Evolutionary conservation across 2,329 filamentous ascomycete species (phyloP), one percentile per base, ranked within the genome.

Genomic region (Stachybotrys echinatus): DNA sequence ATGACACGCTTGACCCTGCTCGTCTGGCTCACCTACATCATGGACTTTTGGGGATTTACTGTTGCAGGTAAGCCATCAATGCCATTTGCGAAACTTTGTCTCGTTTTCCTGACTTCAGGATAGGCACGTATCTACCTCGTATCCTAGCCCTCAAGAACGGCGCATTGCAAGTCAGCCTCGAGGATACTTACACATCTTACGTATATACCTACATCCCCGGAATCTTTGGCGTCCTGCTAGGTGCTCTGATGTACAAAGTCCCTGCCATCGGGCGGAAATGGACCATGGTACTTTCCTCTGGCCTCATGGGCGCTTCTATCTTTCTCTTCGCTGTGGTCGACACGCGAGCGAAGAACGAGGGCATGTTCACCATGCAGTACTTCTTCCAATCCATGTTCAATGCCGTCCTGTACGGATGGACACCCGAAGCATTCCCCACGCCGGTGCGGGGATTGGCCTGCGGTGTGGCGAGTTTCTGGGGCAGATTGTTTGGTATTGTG

Each of bases 391-490:
- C 73, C 48, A 69, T 69, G 57, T 67, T 64, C 50, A 66, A 61
- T 12, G 62, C 54, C 8, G 64, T 65, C 0, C 49, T 67, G 42
- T 76, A 73, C 48, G 73, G 70, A 0, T 75, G 71, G 62, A 83
- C 79, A 0, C 80, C 80, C 0, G 78, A 83, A 55, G 76, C 77
- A 1, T 83, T 83, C 62, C 78, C 78, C 0, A 76, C 74, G 3
- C 75, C 78, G 0, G 69, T 77, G 42, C 68, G 79, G 1, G 80
- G 78, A 3, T 80, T 78, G 0, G 80, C 80, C 0, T 77, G 75
- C 55, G 80, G 81, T 0, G 53, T 82, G 12, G 77, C 79, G 2
- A 77, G 75, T 52, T 83, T 81, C 57, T 82, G 77, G 77, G 80
- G 80, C 2, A 63, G 80, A 2, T 48, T 83, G 21, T 80, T 80